phyloP scores from a whole-genome alignment of 148 eudicot genomes.

The Cornus controversa region DNA sequence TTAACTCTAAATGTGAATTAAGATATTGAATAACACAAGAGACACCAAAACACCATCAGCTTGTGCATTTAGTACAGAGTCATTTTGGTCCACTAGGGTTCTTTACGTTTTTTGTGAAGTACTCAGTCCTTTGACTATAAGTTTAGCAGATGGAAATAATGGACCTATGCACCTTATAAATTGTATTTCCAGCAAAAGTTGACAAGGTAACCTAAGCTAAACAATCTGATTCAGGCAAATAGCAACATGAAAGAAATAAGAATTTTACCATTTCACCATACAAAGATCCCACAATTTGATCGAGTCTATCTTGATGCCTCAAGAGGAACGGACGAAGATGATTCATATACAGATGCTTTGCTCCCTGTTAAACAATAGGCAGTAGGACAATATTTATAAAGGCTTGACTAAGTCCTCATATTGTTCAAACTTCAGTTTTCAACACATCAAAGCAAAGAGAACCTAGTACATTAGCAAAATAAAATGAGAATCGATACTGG shows the following conservation, averaged over 20 bases:
- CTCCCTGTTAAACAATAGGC: slow-evolving; percentile 61
- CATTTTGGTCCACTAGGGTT: too few species aligned
- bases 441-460: slow-evolving; percentile 1
- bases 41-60: too few species aligned
- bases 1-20: too few species aligned
- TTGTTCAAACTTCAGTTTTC: neutral
- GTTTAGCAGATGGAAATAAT: neutral
- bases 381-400: neutral
- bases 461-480: neutral
- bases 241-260: neutral
- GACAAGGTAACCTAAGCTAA: neutral
- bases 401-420: neutral
- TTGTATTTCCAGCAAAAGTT: neutral
- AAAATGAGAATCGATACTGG: neutral
- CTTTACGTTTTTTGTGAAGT: too few species aligned
- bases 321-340: slow-evolving; percentile 77
- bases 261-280: slow-evolving; percentile 72
- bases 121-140: neutral
- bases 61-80: too few species aligned
- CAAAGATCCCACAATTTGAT: slow-evolving; percentile 54
- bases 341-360: slow-evolving; percentile 59
- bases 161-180: neutral
- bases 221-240: neutral
- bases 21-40: too few species aligned
- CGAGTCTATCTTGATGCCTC: slow-evolving; percentile 83